phyloP scores from a whole-genome alignment of 345 rosid genomes.

The Aegle marmelos region DNA sequence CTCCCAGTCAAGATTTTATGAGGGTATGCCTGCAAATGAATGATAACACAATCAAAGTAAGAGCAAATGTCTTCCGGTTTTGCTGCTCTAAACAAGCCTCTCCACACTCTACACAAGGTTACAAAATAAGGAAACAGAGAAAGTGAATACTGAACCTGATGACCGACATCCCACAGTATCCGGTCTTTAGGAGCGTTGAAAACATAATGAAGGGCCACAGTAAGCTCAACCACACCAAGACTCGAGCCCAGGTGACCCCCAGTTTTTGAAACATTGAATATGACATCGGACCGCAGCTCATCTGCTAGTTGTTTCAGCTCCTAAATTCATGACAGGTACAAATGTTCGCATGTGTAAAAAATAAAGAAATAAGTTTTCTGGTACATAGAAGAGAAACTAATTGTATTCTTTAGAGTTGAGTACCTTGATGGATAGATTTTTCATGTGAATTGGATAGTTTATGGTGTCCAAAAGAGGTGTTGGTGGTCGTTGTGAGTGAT shows the following conservation, averaged over 20 bases:
- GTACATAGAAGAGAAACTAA: neutral
- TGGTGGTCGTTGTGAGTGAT: slow-evolving; percentile 69
- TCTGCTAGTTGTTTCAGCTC: slow-evolving; percentile 85
- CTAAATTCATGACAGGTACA: slow-evolving; percentile 25
- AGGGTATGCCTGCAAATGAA: slow-evolving; percentile 69
- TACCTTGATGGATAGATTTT: slow-evolving; percentile 82
- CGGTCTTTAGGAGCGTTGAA: slow-evolving; percentile 85
- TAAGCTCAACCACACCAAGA: slow-evolving; percentile 98
- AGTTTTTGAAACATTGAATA: slow-evolving; percentile 85
- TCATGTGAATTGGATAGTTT: slow-evolving; percentile 94
- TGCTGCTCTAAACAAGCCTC: neutral
- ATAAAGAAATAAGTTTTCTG: neutral
- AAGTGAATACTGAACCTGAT: slow-evolving; percentile 55
- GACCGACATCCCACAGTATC: slow-evolving; percentile 98
- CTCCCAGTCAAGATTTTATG: slow-evolving; percentile 95
- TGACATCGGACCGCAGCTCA: slow-evolving; percentile 87
- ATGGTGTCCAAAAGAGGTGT: slow-evolving; percentile 94
- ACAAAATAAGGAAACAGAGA: neutral
- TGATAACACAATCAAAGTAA: neutral
- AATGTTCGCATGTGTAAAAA: neutral
- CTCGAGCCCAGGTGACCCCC: slow-evolving; percentile 97
- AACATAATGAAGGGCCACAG: slow-evolving; percentile 95
- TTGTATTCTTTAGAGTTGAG: neutral
- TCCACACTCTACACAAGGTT: neutral
- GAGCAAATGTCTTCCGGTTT: neutral